Conservation (phyloP, 352 stramenopile species). For the Peronospora tabacina region DNA sequence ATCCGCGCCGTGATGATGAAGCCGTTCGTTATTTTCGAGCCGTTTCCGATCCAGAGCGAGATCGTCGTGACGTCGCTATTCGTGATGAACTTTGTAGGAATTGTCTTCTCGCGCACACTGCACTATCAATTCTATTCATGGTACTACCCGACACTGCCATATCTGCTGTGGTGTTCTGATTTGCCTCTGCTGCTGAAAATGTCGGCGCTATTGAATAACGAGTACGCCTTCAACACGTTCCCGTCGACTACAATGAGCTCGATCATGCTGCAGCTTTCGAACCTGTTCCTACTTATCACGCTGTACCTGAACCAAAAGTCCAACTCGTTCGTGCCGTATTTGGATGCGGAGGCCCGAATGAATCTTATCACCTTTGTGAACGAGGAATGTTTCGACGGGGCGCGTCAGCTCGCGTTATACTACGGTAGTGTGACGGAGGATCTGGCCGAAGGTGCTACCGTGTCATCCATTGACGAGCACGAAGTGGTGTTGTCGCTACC, state of each 20-base stretch:
- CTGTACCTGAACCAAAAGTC: conserved; percentile 62
- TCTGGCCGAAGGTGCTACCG: conserved; percentile 44
- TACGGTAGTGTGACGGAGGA: conserved; percentile 80
- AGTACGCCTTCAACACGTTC: conserved; percentile 95
- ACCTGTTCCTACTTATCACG: conserved; percentile 79
- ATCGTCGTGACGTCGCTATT: conserved; percentile 86
- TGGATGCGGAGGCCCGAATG: conserved; percentile 66
- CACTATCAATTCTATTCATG: conserved; percentile 98
- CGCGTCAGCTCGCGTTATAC: conserved; percentile 67
- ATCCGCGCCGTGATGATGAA: conserved; percentile 63
- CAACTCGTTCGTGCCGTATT: conserved; percentile 59
- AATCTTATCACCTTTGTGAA: conserved; percentile 71
- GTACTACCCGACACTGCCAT: conserved; percentile 95
- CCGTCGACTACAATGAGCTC: conserved; percentile 89
- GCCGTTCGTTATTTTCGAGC: conserved; percentile 64
- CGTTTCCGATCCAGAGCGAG: conserved; percentile 73
- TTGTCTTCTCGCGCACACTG: conserved; percentile 93
- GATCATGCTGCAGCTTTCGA: conserved; percentile 87
- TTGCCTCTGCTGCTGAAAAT: conserved; percentile 75
- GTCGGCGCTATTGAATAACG: conserved; percentile 74
- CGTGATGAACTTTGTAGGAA: conserved; percentile 93
- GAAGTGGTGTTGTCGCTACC: conserved; percentile 66
- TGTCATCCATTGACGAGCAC: conserved; percentile 77
- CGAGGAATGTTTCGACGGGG: conserved; percentile 66
- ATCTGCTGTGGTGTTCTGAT: conserved; percentile 89